Conservation (phyloP, 352 stramenopile genomes). For the Phytophthora litchii region DNA sequence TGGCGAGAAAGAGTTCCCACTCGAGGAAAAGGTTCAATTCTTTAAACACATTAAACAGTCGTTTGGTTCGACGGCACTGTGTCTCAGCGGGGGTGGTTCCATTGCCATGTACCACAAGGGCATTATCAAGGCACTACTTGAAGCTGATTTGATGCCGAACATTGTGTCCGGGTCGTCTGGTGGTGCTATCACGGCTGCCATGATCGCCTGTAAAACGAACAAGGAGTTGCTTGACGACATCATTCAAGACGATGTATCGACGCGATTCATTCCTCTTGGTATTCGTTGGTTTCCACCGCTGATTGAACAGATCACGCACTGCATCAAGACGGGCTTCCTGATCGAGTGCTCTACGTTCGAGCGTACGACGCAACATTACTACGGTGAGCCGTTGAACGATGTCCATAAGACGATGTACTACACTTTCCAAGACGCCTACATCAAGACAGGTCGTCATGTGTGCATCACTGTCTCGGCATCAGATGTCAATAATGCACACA, state of each 20-base stretch:
- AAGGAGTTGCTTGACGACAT: constrained; percentile 81
- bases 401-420: constrained; percentile 66
- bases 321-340: constrained; percentile 91
- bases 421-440: constrained; percentile 95
- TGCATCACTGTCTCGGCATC: constrained; percentile 95
- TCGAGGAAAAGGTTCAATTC: constrained; percentile 43
- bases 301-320: constrained; percentile 88
- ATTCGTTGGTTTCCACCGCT: constrained; percentile 87
- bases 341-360: constrained; percentile 85
- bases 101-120: constrained; percentile 96
- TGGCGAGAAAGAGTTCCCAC: constrained; percentile 29
- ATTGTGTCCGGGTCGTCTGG: constrained; percentile 94
- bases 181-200: constrained; percentile 90
- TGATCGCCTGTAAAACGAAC: constrained; percentile 86
- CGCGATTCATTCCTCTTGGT: constrained; percentile 51
- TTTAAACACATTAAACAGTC: constrained; percentile 76
- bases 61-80: constrained; percentile 92
- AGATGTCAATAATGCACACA: constrained; percentile 86
- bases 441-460: constrained; percentile 92
- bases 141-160: constrained; percentile 90
- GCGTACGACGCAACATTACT: constrained; percentile 93
- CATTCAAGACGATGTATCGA: constrained; percentile 65
- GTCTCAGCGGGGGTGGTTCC: constrained; percentile 91
- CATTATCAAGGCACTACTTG: constrained; percentile 91
- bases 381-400: constrained; percentile 64